These are phyloP conservation scores for Phoma sp. DNA, from an alignment of 2,329 filamentous ascomycete species.

Conservation along the genomic window DNA sequence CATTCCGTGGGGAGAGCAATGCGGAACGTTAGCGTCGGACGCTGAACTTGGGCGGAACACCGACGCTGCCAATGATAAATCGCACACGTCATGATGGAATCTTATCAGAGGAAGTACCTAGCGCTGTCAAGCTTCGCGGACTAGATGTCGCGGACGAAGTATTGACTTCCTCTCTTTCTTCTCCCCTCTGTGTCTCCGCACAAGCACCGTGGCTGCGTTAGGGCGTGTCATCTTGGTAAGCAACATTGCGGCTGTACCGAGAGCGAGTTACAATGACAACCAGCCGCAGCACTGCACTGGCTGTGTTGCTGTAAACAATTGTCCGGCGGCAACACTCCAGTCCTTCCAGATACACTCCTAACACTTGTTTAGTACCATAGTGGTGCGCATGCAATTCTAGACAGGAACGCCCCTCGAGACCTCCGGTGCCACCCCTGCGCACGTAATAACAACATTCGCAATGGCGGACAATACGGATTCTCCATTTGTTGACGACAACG, in stretches of 20 bases:
- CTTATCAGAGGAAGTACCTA: conserved; percentile 5
- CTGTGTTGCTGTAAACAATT: background rate
- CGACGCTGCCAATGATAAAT: conserved; percentile 7
- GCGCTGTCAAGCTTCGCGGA: conserved; percentile 17
- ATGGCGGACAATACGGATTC: conserved; percentile 40
- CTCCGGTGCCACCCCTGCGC: background rate
- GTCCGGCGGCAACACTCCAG: background rate
- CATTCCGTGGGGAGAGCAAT: too few species aligned
- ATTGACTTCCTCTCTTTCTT: background rate
- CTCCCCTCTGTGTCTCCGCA: background rate
- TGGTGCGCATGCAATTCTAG: conserved; percentile 27
- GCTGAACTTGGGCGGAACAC: background rate
- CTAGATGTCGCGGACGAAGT: conserved; percentile 26
- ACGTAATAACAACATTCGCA: background rate
- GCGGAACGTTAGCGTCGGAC: conserved; percentile 13
- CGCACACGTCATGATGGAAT: conserved; percentile 14
- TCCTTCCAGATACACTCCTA: background rate
- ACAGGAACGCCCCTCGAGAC: conserved; percentile 4
- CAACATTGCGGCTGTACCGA: conserved; percentile 20
- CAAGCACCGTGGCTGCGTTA: background rate
- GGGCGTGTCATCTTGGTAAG: conserved; percentile 30
- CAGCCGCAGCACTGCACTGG: background rate
- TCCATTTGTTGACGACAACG: conserved; percentile 39
- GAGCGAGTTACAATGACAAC: conserved; percentile 17
- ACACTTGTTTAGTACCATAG: conserved; percentile 9